Conservation (phyloP, 441 rosid genomes). For the Pelargonium citronellum region DNA sequence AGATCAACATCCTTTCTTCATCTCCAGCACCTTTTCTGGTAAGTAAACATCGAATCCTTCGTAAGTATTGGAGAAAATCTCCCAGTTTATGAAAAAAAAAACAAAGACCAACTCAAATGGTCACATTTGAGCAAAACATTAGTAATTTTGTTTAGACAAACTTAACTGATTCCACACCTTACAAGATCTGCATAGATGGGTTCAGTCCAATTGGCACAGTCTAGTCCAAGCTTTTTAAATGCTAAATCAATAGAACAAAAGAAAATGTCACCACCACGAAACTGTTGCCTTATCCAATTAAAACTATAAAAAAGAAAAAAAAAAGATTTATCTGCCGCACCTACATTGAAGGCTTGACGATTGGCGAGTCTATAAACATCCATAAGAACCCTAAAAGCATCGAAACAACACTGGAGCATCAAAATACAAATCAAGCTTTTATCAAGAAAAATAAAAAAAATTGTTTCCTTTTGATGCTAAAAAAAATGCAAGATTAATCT, state of each 20-base stretch:
- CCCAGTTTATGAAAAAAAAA: not conserved
- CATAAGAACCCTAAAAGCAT: slow-evolving; percentile 53
- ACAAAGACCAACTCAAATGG: not conserved
- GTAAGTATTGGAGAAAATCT: not conserved
- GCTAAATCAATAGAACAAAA: slow-evolving; percentile 34
- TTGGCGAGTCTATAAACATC: slow-evolving; percentile 73
- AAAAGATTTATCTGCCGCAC: slow-evolving; percentile 32
- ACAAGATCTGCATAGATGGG: slow-evolving; percentile 71
- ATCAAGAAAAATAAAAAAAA: not conserved
- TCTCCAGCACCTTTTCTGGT: slow-evolving; percentile 73
- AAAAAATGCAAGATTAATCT: slow-evolving; percentile 3
- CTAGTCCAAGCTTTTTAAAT: slow-evolving; percentile 86
- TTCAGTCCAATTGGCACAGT: slow-evolving; percentile 88
- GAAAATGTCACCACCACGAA: slow-evolving; percentile 12
- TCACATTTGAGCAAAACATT: not conserved
- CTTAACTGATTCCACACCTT: slow-evolving; percentile 36
- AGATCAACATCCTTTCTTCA: slow-evolving; percentile 80
- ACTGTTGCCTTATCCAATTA: not conserved
- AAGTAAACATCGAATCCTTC: slow-evolving; percentile 20
- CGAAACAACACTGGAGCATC: too few species aligned
- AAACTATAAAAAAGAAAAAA: not conserved
- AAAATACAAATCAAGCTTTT: too few species aligned
- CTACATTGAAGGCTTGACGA: slow-evolving; percentile 79
- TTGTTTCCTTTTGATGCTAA: not conserved
- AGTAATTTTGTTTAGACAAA: not conserved